Percentiles rank a stretch among this genome's conserved stretches.
Conservation (phyloP, 768 basidiomycete species). For the Megacollybia marginata region DNA sequence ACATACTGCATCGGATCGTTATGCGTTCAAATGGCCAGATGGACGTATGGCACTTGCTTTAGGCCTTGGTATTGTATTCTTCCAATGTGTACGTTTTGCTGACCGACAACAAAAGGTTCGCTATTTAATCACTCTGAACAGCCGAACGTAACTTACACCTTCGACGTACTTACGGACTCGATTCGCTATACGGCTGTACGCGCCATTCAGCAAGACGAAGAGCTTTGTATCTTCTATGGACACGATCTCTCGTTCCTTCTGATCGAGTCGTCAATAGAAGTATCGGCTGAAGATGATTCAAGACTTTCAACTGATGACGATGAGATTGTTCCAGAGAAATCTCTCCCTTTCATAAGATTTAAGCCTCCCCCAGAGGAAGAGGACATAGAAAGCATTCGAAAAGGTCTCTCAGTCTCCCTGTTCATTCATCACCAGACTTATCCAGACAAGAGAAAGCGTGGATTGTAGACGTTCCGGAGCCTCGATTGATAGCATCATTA, state of each 20-base stretch:
- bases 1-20: conserved; percentile 64
- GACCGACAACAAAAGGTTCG: conserved; percentile 44
- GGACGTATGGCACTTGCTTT: conserved; percentile 72
- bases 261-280: conserved; percentile 12
- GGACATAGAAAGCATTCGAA: conserved; percentile 46
- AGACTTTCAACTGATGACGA: conserved; percentile 29
- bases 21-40: conserved; percentile 71
- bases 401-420: conserved; percentile 26
- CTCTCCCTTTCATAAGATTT: conserved; percentile 60
- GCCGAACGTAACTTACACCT: conserved; percentile 64
- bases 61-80: conserved; percentile 50
- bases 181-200: conserved; percentile 58
- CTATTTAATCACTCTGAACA: conserved; percentile 70
- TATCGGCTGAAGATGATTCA: conserved; percentile 34
- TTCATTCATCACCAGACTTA: neutral
- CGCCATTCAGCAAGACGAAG: conserved; percentile 50
- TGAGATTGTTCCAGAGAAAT: conserved; percentile 45
- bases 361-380: conserved; percentile 62
- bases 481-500: conserved; percentile 48
- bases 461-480: conserved; percentile 69
- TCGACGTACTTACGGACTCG: conserved; percentile 46
- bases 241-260: conserved; percentile 60
- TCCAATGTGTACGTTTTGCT: neutral
- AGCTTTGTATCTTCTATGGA: conserved; percentile 76
- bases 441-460: conserved; percentile 53